phyloP scores from a whole-genome alignment of 768 basidiomycete genomes.

The Kwoniella dejecticola region DNA sequence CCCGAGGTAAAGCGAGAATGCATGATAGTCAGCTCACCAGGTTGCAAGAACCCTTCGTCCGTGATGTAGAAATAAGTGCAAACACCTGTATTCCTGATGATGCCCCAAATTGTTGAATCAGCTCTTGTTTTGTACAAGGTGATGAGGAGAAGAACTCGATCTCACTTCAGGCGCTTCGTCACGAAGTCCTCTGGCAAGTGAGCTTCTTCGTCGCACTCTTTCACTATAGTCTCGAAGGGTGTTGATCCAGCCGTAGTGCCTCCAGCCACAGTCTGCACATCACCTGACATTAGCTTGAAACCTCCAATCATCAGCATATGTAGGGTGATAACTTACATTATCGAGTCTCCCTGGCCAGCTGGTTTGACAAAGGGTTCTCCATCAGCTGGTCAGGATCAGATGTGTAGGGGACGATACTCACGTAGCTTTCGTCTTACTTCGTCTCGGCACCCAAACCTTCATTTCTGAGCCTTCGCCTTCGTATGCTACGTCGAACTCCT shows the following conservation, averaged over 20 bases:
- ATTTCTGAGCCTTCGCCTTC: conserved; percentile 56
- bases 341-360: conserved; percentile 84
- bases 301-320: too few species aligned
- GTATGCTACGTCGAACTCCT: conserved; percentile 33
- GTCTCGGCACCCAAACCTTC: conserved; percentile 82
- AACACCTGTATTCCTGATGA: conserved; percentile 62
- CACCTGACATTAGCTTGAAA: too few species aligned
- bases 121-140: too few species aligned
- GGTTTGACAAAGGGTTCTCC: background rate
- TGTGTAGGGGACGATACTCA: conserved; percentile 56
- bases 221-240: conserved; percentile 73
- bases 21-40: conserved; percentile 36
- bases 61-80: conserved; percentile 81
- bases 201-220: conserved; percentile 93
- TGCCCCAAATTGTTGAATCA: too few species aligned
- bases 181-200: conserved; percentile 72
- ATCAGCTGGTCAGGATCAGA: background rate
- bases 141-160: background rate
- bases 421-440: conserved; percentile 86
- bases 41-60: conserved; percentile 70
- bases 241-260: conserved; percentile 81
- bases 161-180: conserved; percentile 61
- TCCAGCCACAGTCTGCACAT: conserved; percentile 63
- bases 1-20: too few species aligned
- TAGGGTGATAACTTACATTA: too few species aligned